phyloP scores from a whole-genome alignment of 306 rosid species.

The Vicia faba region DNA sequence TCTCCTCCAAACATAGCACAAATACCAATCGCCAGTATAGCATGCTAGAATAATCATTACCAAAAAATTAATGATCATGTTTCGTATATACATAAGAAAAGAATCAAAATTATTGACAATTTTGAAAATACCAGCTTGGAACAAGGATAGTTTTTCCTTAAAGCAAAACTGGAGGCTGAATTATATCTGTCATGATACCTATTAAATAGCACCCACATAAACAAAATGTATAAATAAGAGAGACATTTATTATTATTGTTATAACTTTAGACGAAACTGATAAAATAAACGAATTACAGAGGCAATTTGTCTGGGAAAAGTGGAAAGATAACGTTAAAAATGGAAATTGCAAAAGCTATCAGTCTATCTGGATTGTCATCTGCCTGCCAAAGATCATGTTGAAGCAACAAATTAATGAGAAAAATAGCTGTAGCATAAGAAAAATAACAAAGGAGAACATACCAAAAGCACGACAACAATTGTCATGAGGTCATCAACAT shows the following conservation, averaged over 20 bases:
- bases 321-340: conserved; percentile 23
- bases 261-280: conserved; percentile 5
- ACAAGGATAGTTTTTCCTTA: background rate
- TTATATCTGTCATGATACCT: conserved; percentile 18
- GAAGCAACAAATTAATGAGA: conserved; percentile 13
- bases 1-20: conserved; percentile 31
- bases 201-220: conserved; percentile 14
- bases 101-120: conserved; percentile 9
- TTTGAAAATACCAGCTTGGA: conserved; percentile 29
- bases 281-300: conserved; percentile 27
- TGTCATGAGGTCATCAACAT: conserved; percentile 17
- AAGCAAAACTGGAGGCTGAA: background rate
- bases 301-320: conserved; percentile 29
- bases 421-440: background rate
- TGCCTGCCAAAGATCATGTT: conserved; percentile 33
- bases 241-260: background rate
- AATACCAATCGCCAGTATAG: conserved; percentile 34
- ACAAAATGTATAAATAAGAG: background rate
- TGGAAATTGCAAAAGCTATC: conserved; percentile 27
- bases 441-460: conserved; percentile 5
- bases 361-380: conserved; percentile 3
- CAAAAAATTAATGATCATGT: background rate
- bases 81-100: background rate
- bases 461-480: conserved; percentile 28
- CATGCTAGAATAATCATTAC: conserved; percentile 31